These are phyloP conservation scores for Ceratobasidium sp. DNA, from an alignment of 1,284 basidiomycete species.

Conservation along the genomic window DNA sequence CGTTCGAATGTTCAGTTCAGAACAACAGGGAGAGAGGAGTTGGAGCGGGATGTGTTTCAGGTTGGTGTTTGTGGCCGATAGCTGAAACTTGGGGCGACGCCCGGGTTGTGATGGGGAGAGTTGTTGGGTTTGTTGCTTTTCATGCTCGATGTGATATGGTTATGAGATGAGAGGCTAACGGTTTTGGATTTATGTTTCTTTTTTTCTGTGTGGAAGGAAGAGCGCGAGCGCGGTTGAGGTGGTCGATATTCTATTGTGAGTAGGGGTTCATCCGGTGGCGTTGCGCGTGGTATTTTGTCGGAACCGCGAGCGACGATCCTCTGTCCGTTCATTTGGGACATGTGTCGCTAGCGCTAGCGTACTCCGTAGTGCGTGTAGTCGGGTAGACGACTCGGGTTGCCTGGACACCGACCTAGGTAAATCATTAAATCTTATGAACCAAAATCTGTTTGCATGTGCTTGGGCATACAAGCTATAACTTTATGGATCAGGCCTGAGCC, in stretches of 20 bases:
- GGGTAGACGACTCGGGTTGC: neutral
- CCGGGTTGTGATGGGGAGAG: neutral
- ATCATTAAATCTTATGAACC: neutral
- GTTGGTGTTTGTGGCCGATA: too few species aligned
- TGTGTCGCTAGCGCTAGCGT: neutral
- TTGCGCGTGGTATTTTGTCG: too few species aligned
- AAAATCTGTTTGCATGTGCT: neutral
- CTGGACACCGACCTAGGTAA: neutral
- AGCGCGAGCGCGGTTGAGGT: neutral
- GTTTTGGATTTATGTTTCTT: too few species aligned
- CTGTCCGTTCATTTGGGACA: slow-evolving; percentile 17
- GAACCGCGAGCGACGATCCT: too few species aligned
- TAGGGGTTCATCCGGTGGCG: neutral
- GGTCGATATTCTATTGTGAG: neutral
- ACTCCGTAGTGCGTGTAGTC: too few species aligned
- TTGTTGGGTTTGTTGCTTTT: neutral
- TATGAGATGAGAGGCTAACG: neutral
- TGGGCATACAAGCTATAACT: neutral
- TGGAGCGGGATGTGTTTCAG: neutral
- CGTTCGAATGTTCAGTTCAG: neutral
- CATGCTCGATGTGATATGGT: neutral
- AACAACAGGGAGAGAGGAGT: neutral
- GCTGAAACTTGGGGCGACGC: neutral
- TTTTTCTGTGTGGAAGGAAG: neutral
- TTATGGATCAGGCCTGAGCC: slow-evolving; percentile 16